These are phyloP conservation scores for Leptodontidium sp. DNA, from an alignment of 2,329 filamentous ascomycete genomes.

Conservation along the genomic window DNA sequence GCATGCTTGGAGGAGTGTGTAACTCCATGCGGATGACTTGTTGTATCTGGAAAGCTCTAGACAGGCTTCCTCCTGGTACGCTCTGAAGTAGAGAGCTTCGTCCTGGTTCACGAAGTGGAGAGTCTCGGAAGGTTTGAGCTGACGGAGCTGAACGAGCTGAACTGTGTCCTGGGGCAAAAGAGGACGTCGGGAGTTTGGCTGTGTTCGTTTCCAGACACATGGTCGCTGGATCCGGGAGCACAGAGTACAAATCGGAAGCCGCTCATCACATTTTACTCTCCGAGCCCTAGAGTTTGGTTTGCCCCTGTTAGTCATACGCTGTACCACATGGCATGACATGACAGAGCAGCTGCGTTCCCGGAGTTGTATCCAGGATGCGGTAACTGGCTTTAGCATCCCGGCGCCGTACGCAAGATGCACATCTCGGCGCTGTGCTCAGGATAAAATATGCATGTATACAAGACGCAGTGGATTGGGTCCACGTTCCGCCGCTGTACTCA, in stretches of 20 bases:
- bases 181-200: constrained; percentile 16
- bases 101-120: constrained; percentile 26
- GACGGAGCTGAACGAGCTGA: constrained; percentile 17
- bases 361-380: background rate
- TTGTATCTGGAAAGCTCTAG: constrained; percentile 25
- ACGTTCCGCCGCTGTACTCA: background rate
- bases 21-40: constrained; percentile 27
- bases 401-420: background rate
- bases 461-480: too few species aligned
- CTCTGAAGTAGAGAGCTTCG: constrained; percentile 31
- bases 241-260: constrained; percentile 13
- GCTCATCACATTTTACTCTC: constrained; percentile 32
- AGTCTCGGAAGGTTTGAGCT: constrained; percentile 19
- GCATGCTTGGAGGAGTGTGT: constrained; percentile 31
- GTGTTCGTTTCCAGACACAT: constrained; percentile 28
- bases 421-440: background rate
- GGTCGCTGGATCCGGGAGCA: constrained; percentile 22
- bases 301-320: constrained; percentile 12
- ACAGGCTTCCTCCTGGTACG: constrained; percentile 29
- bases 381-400: background rate
- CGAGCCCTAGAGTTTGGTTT: constrained; percentile 22
- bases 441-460: background rate
- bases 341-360: constrained; percentile 1
- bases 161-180: constrained; percentile 24
- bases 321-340: background rate